phyloP scores from a whole-genome alignment of 2,329 filamentous ascomycete species.

The Fusarium nelsonii region DNA sequence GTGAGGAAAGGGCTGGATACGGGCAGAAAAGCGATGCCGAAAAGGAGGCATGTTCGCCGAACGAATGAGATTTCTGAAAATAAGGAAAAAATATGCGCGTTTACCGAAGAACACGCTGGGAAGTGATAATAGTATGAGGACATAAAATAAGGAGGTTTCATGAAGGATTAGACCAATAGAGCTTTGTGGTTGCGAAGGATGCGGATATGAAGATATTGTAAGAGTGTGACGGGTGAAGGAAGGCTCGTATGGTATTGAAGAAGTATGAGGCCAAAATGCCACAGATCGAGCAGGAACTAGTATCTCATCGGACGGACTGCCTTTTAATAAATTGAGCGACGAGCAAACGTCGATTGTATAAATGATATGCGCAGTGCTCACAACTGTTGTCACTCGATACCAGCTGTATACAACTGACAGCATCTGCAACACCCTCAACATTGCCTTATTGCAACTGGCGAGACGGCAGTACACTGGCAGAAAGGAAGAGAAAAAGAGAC shows the following conservation, averaged over 20 bases:
- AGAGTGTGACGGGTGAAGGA: not conserved
- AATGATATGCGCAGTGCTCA: slow-evolving; percentile 2
- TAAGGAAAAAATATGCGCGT: not conserved
- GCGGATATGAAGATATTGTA: not conserved
- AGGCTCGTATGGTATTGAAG: not conserved
- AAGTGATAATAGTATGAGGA: not conserved
- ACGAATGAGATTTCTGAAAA: not conserved
- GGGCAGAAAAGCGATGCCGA: slow-evolving; percentile 2
- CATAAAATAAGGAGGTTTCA: not conserved
- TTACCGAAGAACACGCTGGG: not conserved
- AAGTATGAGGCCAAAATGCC: not conserved
- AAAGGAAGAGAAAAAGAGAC: not conserved
- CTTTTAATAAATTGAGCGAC: not conserved
- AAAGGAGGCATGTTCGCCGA: slow-evolving; percentile 34
- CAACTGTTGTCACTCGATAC: slow-evolving; percentile 20
- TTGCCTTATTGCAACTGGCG: not conserved
- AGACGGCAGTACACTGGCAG: not conserved
- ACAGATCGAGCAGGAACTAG: not conserved
- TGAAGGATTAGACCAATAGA: not conserved
- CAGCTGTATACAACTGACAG: slow-evolving; percentile 6
- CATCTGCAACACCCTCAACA: slow-evolving; percentile 16
- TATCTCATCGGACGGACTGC: not conserved
- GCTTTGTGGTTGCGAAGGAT: slow-evolving; percentile 6
- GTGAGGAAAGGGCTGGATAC: slow-evolving; percentile 1
- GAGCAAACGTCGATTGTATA: not conserved